Evolutionary conservation across 208 protist genomes (phyloP).

Genomic region (Trypanosoma avium): DNA sequence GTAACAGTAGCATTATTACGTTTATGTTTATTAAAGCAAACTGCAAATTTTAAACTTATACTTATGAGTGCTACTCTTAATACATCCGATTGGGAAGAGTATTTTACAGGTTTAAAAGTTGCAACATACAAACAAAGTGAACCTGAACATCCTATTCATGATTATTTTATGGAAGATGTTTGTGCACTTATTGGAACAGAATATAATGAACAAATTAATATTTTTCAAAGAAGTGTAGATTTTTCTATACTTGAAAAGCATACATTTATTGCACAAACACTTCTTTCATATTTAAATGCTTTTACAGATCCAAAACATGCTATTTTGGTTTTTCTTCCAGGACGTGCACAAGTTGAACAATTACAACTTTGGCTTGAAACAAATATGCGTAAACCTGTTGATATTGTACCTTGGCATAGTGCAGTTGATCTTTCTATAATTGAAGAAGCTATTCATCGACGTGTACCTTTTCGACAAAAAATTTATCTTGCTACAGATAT

Average conservation of each 20-base stretch:
- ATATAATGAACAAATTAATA: constrained; percentile 16
- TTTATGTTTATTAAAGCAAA: constrained; percentile 29
- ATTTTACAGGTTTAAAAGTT: constrained; percentile 65
- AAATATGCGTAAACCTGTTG: constrained; percentile 87
- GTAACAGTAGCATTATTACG: constrained; percentile 65
- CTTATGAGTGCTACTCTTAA: constrained; percentile 96
- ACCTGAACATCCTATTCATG: constrained; percentile 61
- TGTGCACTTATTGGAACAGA: constrained; percentile 28
- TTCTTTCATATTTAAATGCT: constrained; percentile 61
- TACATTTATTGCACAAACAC: constrained; percentile 62
- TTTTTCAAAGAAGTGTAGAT: constrained; percentile 17
- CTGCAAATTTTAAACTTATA: constrained; percentile 93
- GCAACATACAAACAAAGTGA: constrained; percentile 43
- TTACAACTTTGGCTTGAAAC: constrained; percentile 54
- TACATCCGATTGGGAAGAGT: constrained; percentile 62
- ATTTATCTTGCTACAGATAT: constrained; percentile 98
- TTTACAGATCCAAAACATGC: constrained; percentile 45
- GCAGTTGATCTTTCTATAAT: constrained; percentile 93
- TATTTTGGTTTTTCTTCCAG: constrained; percentile 90
- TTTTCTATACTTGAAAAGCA: constrained; percentile 48
- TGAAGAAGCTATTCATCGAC: constrained; percentile 59
- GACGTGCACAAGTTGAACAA: constrained; percentile 85
- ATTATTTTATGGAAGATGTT: constrained; percentile 89
- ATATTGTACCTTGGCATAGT: constrained; percentile 72
- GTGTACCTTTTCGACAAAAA: constrained; percentile 64